Conservation (phyloP, 768 basidiomycete genomes). For the Leccinum olivaceopallidum region DNA sequence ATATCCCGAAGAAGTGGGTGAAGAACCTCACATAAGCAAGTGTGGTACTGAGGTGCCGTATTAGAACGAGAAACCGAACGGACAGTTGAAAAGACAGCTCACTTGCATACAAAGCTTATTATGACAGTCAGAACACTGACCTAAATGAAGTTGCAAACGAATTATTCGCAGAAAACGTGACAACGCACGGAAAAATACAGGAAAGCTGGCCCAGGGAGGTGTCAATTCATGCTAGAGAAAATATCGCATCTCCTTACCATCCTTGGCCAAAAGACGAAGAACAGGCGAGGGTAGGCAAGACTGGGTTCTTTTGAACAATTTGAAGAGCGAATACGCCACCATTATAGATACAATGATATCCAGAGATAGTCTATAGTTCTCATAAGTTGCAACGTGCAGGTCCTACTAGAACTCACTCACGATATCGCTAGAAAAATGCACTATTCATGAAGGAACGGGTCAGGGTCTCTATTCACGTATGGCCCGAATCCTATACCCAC, state of each 20-base stretch:
- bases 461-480: too few relatives aligned
- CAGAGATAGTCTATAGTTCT: background rate
- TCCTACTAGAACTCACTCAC: background rate
- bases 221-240: background rate
- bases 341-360: slow-evolving; percentile 4
- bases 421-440: slow-evolving; percentile 1
- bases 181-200: slow-evolving; percentile 1
- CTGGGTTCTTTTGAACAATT: background rate
- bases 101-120: slow-evolving; percentile 6
- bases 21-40: background rate
- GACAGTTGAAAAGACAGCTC: background rate
- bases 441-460: background rate
- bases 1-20: background rate
- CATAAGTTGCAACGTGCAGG: background rate
- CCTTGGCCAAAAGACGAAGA: background rate
- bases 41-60: background rate
- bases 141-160: background rate
- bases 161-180: background rate
- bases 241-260: slow-evolving; percentile 11
- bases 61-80: background rate
- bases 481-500: background rate
- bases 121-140: background rate
- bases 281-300: background rate
- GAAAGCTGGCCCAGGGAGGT: background rate
- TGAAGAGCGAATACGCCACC: slow-evolving; percentile 4